Conservation (phyloP, 192 early-diverging fungal species). For the Backusella parvicylindrica region DNA sequence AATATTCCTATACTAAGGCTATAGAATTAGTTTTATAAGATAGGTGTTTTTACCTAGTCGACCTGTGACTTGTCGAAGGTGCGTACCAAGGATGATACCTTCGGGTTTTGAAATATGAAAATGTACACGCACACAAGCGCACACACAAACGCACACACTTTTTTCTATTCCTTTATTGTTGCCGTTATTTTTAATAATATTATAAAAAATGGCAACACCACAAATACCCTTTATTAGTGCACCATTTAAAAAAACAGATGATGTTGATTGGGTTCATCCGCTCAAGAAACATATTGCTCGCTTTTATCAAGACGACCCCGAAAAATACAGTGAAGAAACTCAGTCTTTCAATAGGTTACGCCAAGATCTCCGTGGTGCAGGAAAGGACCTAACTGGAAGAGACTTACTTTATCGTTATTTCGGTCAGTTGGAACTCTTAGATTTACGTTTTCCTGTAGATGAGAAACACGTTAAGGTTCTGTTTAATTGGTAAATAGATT, state of each 20-base stretch:
- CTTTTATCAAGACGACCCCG: slow-evolving; percentile 91
- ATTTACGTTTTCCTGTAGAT: slow-evolving; percentile 90
- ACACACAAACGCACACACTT: not conserved
- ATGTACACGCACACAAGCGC: not conserved
- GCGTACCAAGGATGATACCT: too few species aligned
- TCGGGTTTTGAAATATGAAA: slow-evolving; percentile 4
- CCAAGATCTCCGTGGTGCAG: slow-evolving; percentile 94
- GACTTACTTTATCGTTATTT: slow-evolving; percentile 97
- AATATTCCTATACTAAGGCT: too few species aligned
- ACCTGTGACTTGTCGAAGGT: not conserved
- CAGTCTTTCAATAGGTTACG: slow-evolving; percentile 84
- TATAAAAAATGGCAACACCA: slow-evolving; percentile 26
- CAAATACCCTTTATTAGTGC: slow-evolving; percentile 57
- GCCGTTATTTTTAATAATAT: slow-evolving; percentile 3
- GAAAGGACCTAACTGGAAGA: slow-evolving; percentile 88
- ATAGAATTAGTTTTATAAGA: too few species aligned
- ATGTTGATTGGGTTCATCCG: slow-evolving; percentile 86
- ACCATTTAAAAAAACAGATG: slow-evolving; percentile 86
- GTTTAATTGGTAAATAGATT: slow-evolving; percentile 78
- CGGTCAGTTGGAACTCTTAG: slow-evolving; percentile 92
- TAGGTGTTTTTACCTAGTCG: too few species aligned
- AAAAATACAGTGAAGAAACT: slow-evolving; percentile 82
- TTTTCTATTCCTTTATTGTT: slow-evolving; percentile 1
- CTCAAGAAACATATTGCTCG: slow-evolving; percentile 81
- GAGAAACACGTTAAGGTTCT: slow-evolving; percentile 85